These are phyloP conservation scores for Fusarium ambrosium DNA, from an alignment of 2,329 filamentous ascomycete species.

Conservation along the genomic window DNA sequence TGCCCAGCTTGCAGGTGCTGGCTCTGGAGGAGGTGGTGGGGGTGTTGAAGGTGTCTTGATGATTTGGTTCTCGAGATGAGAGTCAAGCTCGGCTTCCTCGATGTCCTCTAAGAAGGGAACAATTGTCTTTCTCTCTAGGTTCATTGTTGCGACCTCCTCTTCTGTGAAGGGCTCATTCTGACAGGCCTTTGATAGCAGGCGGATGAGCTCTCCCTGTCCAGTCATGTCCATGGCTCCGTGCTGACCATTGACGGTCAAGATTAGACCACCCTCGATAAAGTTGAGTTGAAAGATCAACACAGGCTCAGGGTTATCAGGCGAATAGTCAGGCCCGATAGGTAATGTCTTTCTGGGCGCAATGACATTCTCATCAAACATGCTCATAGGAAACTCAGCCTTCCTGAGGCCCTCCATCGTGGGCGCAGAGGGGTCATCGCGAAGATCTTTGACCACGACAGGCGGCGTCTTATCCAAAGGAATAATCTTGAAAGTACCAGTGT, in stretches of 20 bases:
- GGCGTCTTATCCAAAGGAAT: conserved; percentile 49
- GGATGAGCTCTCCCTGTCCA: conserved; percentile 62
- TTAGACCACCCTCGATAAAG: conserved; percentile 62
- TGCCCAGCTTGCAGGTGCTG: conserved; percentile 55
- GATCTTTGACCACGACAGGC: conserved; percentile 58
- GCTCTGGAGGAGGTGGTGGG: conserved; percentile 15
- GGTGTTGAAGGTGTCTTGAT: conserved; percentile 43
- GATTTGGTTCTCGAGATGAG: conserved; percentile 54
- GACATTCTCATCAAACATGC: conserved; percentile 61
- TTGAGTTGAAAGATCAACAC: conserved; percentile 64
- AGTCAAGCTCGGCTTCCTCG: conserved; percentile 52
- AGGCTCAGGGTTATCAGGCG: conserved; percentile 43
- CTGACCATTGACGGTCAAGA: conserved; percentile 63
- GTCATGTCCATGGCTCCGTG: conserved; percentile 66
- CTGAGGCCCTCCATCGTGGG: conserved; percentile 56
- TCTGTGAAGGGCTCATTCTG: conserved; percentile 57
- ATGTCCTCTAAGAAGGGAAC: conserved; percentile 59
- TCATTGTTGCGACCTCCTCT: conserved; percentile 60
- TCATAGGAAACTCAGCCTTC: conserved; percentile 58
- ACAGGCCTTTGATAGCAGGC: conserved; percentile 64
- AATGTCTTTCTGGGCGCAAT: conserved; percentile 59
- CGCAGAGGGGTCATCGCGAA: conserved; percentile 51
- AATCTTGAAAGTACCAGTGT: conserved; percentile 57
- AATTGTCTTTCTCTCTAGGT: conserved; percentile 53
- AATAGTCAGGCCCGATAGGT: conserved; percentile 44